Base-by-base conservation (phyloP, 129 eudicot species). In the Ambrosia artemisiifolia region DNA sequence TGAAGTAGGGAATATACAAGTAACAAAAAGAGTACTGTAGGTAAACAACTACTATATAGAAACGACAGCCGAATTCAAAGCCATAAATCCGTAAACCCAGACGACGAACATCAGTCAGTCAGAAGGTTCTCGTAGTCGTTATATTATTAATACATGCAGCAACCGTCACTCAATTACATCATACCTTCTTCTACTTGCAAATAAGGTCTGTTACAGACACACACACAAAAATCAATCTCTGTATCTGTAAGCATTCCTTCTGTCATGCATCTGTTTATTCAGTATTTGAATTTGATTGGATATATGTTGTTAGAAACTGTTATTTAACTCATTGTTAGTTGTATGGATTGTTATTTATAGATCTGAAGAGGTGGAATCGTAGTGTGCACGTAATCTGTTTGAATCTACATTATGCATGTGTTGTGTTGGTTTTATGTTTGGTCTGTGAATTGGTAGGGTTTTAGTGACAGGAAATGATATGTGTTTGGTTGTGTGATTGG, bases 31-130 rank as follows among this genome's bases (percentile, higher is more conserved):
- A 49, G 24, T 4, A 63, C 49, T 63, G 49, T 33, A 4, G 60
- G 38, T 30, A 35, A 43, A 11, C 78, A 49, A 50, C 78, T 49
- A n/a, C 63, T 74, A 63, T 73, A 73, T 74, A 74, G 42, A 74
- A 63, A 5, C 28, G 40, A 34, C 11, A 12, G 46, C 40, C 40
- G 61, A 63, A 32, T 63, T 13, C 28, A 62, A 18, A 73, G 38
- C 0, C 77, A 44, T 72, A 0, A 59, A 60, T 63, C 65, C 62
- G 63, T 12, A 74, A 63, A 35, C 64, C 54, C 40, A 17, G 78
- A 73, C 47, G 77, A 73, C 53, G 77, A 73, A 61, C 63, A 47
- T 30, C 61, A 63, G n/a, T 18, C 24, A 63, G 24, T 18, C 24
- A 63, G 63, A 74, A 63, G 34, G 63, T 73, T 48, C 78, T 63